Evolutionary conservation across 1,284 basidiomycete species (phyloP).

Genomic region (Thecaphora thlaspeos): DNA sequence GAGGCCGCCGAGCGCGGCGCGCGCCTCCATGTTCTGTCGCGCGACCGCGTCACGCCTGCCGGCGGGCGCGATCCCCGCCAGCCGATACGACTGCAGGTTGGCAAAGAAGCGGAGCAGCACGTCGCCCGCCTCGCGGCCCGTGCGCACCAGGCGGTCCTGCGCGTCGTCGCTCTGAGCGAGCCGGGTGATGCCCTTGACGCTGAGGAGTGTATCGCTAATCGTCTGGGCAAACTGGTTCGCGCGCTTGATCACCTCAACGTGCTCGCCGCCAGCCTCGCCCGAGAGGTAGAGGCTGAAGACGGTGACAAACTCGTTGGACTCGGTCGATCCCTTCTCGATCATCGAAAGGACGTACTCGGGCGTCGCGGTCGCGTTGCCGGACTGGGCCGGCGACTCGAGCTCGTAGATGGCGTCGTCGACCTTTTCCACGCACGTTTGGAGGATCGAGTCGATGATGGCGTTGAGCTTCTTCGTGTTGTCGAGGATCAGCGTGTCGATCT

Average conservation of each 20-base stretch:
- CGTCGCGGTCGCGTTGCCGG: conserved; percentile 91
- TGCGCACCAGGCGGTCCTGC: conserved; percentile 78
- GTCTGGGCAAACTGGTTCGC: conserved; percentile 96
- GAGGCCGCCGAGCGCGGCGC: conserved; percentile 75
- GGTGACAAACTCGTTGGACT: conserved; percentile 92
- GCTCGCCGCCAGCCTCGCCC: conserved; percentile 83
- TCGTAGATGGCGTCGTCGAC: conserved; percentile 97
- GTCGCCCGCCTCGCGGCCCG: conserved; percentile 85
- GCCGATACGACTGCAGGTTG: conserved; percentile 91
- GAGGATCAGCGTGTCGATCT: conserved; percentile 93
- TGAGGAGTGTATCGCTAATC: conserved; percentile 83
- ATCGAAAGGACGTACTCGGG: conserved; percentile 97
- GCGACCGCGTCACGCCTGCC: conserved; percentile 84
- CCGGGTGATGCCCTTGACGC: conserved; percentile 92
- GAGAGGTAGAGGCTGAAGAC: conserved; percentile 88
- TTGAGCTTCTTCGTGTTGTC: conserved; percentile 98
- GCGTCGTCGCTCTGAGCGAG: conserved; percentile 86
- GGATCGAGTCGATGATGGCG: conserved; percentile 96
- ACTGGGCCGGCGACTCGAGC: conserved; percentile 88
- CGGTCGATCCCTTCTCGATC: conserved; percentile 93
- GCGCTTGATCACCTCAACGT: conserved; percentile 96
- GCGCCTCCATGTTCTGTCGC: conserved; percentile 83
- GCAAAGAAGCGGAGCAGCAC: conserved; percentile 87
- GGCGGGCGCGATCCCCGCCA: conserved; percentile 62
- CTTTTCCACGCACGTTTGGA: conserved; percentile 91